Conservation (phyloP, 2,329 filamentous ascomycete genomes). For the Fonsecaea nubica region DNA sequence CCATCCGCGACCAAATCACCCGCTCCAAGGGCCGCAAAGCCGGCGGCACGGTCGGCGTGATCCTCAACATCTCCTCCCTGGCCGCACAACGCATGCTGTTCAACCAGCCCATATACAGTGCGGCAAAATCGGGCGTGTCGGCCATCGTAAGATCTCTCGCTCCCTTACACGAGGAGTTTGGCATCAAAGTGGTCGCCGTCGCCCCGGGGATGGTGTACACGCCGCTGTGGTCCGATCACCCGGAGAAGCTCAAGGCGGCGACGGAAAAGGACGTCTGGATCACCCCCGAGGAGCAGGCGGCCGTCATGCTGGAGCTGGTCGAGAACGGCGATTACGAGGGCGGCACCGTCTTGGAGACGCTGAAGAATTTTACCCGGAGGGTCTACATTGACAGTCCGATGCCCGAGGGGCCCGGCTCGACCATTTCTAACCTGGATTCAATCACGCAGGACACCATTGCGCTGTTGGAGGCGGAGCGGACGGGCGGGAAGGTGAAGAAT, state of each 20-base stretch:
- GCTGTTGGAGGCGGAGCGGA: slow-evolving; percentile 16
- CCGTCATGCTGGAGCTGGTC: slow-evolving; percentile 44
- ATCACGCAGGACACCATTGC: slow-evolving; percentile 16
- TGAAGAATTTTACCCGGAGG: slow-evolving; percentile 56
- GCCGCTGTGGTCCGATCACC: slow-evolving; percentile 66
- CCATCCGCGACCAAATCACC: slow-evolving; percentile 52
- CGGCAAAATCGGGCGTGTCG: slow-evolving; percentile 57
- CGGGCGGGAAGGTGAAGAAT: slow-evolving; percentile 6
- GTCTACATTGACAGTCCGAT: slow-evolving; percentile 47
- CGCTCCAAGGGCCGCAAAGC: slow-evolving; percentile 15
- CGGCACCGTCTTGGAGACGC: slow-evolving; percentile 63
- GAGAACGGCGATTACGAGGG: slow-evolving; percentile 53
- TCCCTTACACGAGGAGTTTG: slow-evolving; percentile 55
- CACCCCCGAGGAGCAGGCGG: slow-evolving; percentile 65
- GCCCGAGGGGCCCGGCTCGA: slow-evolving; percentile 17
- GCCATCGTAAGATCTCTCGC: slow-evolving; percentile 58
- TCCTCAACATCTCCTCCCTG: slow-evolving; percentile 57
- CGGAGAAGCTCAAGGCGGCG: slow-evolving; percentile 63
- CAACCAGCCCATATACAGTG: slow-evolving; percentile 55
- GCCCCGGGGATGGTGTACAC: slow-evolving; percentile 67
- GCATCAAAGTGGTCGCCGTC: slow-evolving; percentile 65
- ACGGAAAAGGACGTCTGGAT: slow-evolving; percentile 62
- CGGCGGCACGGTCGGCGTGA: slow-evolving; percentile 47
- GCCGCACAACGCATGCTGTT: slow-evolving; percentile 51
- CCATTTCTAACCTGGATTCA: slow-evolving; percentile 4